A percentile compares a stretch with the other conserved stretches of the same genome.
Conservation (phyloP, 2,329 filamentous ascomycete genomes). For the Trichoderma atrobrunneum region DNA sequence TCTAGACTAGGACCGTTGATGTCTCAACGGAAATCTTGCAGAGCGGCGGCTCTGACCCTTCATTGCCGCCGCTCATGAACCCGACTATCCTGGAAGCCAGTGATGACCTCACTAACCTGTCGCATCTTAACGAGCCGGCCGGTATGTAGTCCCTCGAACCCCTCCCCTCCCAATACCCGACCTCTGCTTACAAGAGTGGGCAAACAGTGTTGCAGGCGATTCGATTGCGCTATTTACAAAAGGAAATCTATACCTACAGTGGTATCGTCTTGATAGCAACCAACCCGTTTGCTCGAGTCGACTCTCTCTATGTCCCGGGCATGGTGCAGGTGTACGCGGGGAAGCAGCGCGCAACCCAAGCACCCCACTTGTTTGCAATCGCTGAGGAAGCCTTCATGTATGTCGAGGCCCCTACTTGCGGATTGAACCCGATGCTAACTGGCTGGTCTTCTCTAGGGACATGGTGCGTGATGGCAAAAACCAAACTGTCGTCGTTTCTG, state of each 20-base stretch:
- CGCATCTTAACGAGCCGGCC: conserved; percentile 96
- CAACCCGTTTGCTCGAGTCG: conserved; percentile 95
- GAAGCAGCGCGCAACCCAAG: conserved; percentile 93
- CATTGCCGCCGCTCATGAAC: conserved; percentile 93
- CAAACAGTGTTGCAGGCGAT: conserved; percentile 88
- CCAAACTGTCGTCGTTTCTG: conserved; percentile 98
- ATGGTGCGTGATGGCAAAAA: conserved; percentile 96
- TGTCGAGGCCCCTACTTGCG: conserved; percentile 33
- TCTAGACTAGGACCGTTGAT: conserved; percentile 73
- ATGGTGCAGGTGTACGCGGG: conserved; percentile 99
- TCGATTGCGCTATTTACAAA: conserved; percentile 92
- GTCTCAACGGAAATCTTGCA: conserved; percentile 74
- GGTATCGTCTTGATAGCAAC: conserved; percentile 98
- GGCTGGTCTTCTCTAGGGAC: conserved; percentile 56
- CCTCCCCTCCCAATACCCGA: conserved; percentile 3
- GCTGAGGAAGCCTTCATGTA: conserved; percentile 98
- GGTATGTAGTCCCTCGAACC: conserved; percentile 51
- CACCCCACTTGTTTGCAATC: conserved; percentile 97
- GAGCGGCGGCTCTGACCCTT: conserved; percentile 66
- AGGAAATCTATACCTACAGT: conserved; percentile 99
- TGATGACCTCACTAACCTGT: conserved; percentile 95
- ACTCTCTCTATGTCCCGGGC: conserved; percentile 95
- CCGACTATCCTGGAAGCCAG: conserved; percentile 97
- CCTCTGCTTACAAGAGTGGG: conserved; percentile 25
- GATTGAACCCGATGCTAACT: conserved; percentile 36